phyloP scores from a whole-genome alignment of 257 asterid genomes.

The Forsythia viridissima region DNA sequence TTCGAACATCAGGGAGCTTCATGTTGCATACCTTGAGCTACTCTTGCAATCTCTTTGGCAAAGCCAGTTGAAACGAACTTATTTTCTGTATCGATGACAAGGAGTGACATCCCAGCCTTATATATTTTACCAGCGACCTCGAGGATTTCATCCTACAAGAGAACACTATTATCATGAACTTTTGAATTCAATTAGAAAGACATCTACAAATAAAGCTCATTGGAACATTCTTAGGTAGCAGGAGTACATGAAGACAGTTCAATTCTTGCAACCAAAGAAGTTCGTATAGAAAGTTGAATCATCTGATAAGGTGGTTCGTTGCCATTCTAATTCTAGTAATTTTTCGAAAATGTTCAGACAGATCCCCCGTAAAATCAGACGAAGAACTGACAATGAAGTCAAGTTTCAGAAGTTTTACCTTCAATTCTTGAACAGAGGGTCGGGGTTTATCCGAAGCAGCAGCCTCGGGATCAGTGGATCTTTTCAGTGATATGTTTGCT shows the following conservation, averaged over 20 bases:
- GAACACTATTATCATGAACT: background rate
- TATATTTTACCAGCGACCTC: slow-evolving; percentile 91
- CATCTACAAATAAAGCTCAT: background rate
- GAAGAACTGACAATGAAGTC: background rate
- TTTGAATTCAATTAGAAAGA: background rate
- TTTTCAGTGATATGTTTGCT: slow-evolving; percentile 91
- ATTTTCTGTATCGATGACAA: slow-evolving; percentile 57
- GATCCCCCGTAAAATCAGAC: background rate
- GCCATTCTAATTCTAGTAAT: background rate
- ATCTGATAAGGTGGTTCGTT: background rate
- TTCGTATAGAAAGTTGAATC: background rate
- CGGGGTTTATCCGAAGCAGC: slow-evolving; percentile 67
- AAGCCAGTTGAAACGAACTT: slow-evolving; percentile 96
- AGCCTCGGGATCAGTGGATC: slow-evolving; percentile 86
- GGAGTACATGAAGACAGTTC: background rate
- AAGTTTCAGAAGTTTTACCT: slow-evolving; percentile 40
- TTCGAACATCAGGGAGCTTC: background rate
- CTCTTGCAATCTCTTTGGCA: slow-evolving; percentile 96
- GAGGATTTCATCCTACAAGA: slow-evolving; percentile 81
- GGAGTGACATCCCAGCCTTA: slow-evolving; percentile 75
- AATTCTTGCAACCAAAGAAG: background rate
- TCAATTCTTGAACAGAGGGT: slow-evolving; percentile 84
- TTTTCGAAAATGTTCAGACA: background rate
- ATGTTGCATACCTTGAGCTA: slow-evolving; percentile 77
- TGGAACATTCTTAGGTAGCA: background rate